phyloP scores from a whole-genome alignment of 129 eudicot species.

The Cynara cardunculus region DNA sequence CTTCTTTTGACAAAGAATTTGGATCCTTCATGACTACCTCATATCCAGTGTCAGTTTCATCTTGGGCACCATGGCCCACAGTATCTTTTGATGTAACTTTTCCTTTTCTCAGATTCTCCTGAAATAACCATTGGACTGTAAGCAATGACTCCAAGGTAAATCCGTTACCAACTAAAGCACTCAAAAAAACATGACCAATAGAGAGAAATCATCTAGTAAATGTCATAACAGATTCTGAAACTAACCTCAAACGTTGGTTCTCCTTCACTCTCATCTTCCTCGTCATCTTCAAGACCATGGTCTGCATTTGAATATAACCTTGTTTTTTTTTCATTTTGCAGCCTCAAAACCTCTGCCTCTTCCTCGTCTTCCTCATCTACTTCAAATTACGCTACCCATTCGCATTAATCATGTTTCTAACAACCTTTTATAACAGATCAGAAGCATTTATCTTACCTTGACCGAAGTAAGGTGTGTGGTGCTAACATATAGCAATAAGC shows the following conservation, averaged over 20 bases:
- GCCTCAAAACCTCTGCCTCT: conserved; percentile 69
- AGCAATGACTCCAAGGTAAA: neutral
- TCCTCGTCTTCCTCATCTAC: conserved; percentile 53
- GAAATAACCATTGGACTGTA: neutral
- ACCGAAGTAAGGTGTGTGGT: neutral
- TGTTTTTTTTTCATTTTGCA: conserved; percentile 47
- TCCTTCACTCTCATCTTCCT: conserved; percentile 49
- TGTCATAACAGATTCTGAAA: neutral
- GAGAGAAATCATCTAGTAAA: neutral
- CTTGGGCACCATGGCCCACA: conserved; percentile 37
- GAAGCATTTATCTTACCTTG: neutral
- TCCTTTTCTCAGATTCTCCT: conserved; percentile 55
- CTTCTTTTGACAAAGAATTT: conserved; percentile 72
- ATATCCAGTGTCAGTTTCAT: conserved; percentile 37
- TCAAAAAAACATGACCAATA: neutral
- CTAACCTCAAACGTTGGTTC: conserved; percentile 83
- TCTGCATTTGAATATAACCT: conserved; percentile 53
- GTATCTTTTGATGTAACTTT: conserved; percentile 44
- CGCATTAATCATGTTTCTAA: neutral
- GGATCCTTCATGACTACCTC: conserved; percentile 74
- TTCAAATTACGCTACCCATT: neutral
- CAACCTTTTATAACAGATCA: neutral
- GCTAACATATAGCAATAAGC: neutral
- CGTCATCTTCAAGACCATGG: conserved; percentile 59
- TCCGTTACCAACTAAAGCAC: neutral